These are phyloP conservation scores for Dactylellina sp. DNA, from an alignment of 2,329 filamentous ascomycete genomes.

Conservation along the genomic window DNA sequence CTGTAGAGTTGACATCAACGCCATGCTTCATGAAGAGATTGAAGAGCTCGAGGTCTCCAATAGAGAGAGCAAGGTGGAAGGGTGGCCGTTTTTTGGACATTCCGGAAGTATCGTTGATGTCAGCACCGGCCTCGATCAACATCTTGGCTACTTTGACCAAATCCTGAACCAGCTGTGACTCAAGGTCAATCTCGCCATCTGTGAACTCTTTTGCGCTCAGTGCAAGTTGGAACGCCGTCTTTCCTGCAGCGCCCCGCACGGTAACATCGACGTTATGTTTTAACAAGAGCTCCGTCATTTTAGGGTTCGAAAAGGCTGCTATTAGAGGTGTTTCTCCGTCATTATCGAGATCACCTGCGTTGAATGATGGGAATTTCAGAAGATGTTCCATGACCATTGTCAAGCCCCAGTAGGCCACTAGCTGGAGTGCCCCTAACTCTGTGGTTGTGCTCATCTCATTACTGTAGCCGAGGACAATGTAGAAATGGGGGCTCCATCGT, in stretches of 20 bases:
- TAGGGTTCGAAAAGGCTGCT: conserved; percentile 17
- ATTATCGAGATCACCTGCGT: conserved; percentile 24
- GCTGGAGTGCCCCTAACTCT: conserved; percentile 18
- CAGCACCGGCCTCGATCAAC: conserved; percentile 38
- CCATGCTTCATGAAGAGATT: conserved; percentile 44
- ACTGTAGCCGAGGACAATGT: not conserved
- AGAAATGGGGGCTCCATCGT: conserved; percentile 33
- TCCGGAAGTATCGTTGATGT: conserved; percentile 28
- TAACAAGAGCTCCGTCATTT: conserved; percentile 34
- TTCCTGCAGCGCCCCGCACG: conserved; percentile 2
- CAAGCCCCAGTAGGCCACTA: conserved; percentile 28
- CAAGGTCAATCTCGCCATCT: conserved; percentile 34
- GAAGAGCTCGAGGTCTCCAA: conserved; percentile 39
- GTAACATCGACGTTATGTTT: conserved; percentile 34
- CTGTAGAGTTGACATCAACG: conserved; percentile 17
- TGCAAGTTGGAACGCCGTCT: conserved; percentile 25
- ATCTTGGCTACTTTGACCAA: conserved; percentile 26
- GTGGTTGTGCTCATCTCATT: not conserved
- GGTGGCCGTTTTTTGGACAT: conserved; percentile 42
- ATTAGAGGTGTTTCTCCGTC: conserved; percentile 30
- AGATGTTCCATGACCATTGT: conserved; percentile 42
- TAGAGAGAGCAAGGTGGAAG: conserved; percentile 23
- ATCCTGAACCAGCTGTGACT: conserved; percentile 16
- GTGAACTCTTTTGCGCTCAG: conserved; percentile 20
- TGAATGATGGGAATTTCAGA: conserved; percentile 12